Evolutionary conservation across 1,284 basidiomycete genomes (phyloP), one percentile per base, ranked within the genome.

Genomic region (Trametes sp.): DNA sequence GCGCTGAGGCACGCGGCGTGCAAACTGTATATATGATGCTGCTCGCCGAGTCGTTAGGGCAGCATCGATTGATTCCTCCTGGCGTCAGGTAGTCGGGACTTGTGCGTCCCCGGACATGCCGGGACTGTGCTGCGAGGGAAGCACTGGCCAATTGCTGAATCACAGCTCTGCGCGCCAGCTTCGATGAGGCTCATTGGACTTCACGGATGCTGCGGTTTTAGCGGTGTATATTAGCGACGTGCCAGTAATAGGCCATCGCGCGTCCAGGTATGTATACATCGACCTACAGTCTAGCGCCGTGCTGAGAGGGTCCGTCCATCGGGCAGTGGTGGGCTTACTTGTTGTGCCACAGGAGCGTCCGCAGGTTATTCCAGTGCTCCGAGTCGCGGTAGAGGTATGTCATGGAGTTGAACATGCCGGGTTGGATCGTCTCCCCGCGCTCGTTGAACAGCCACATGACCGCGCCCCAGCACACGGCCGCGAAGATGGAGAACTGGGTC

Each of bases 391-490:
- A 94, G 29, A 94, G 80, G 76, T 94, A 94, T 59, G 75, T 82
- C 88, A 93, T 93, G 23, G 90, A 91, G 78, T 85, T 90, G 82
- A 90, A 92, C 92, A 98, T 94, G 55, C 97, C 96, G 5, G 94
- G 92, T 75, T 99, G 95, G 63, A 99, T 87, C 14, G 88, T 90
- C 78, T 98, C 89, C 49, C 94, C 87, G 33, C 88, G 82, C 76
- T 97, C 85, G 71, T 89, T 84, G 84, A 97, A 98, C 65, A 98
- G 81, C 87, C 93, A 99, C 97, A 99, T 98, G 51, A 98, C 95
- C n/a, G 89, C 83, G 41, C 95, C 97, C 97, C 97, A 99, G 38
- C 91, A 87, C 33, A 98, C 69, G 0, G 96, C 94, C 2, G 97
- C 94, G 71, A 98, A 96, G 35, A 93, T 74, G 2, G 93, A 88